These are phyloP conservation scores for Pichia occidentalis DNA, from an alignment of 805 yeast species.

Conservation along the genomic window DNA sequence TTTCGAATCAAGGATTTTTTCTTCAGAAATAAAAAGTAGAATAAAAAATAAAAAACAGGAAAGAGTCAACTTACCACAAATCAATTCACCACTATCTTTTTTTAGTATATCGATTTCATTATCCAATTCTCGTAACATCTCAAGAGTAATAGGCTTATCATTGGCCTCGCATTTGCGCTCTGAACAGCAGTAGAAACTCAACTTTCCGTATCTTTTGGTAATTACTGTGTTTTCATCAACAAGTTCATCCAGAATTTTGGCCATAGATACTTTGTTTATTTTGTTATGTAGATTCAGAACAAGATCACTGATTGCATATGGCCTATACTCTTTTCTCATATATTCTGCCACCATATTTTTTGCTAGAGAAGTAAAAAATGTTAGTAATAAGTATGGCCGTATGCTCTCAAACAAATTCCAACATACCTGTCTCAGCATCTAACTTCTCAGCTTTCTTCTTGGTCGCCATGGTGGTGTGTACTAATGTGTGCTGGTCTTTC, in stretches of 20 bases:
- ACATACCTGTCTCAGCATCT: slow-evolving; percentile 16
- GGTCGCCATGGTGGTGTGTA: background rate
- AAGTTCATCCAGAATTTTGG: slow-evolving; percentile 33
- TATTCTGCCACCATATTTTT: slow-evolving; percentile 25
- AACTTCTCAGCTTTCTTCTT: slow-evolving; percentile 13
- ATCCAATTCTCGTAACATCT: slow-evolving; percentile 3
- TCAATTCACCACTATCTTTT: background rate
- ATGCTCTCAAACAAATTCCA: background rate
- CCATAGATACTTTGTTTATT: slow-evolving; percentile 30
- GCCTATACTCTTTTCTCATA: slow-evolving; percentile 38
- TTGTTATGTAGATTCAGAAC: slow-evolving; percentile 38
- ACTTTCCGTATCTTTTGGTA: slow-evolving; percentile 39
- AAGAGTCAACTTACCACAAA: slow-evolving; percentile 3
- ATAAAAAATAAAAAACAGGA: slow-evolving; percentile 3
- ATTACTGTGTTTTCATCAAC: slow-evolving; percentile 30
- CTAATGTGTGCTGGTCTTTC: too few relatives aligned
- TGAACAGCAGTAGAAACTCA: slow-evolving; percentile 36
- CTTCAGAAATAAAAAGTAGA: too few relatives aligned
- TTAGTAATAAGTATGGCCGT: background rate
- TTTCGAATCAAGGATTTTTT: too few relatives aligned
- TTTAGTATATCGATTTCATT: background rate
- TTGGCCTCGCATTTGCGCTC: background rate
- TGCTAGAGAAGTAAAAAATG: background rate
- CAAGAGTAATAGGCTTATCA: slow-evolving; percentile 2
- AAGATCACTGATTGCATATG: slow-evolving; percentile 43